phyloP scores from a whole-genome alignment of 176 grass and related monocot species.

The Bonia amplexicaulis region DNA sequence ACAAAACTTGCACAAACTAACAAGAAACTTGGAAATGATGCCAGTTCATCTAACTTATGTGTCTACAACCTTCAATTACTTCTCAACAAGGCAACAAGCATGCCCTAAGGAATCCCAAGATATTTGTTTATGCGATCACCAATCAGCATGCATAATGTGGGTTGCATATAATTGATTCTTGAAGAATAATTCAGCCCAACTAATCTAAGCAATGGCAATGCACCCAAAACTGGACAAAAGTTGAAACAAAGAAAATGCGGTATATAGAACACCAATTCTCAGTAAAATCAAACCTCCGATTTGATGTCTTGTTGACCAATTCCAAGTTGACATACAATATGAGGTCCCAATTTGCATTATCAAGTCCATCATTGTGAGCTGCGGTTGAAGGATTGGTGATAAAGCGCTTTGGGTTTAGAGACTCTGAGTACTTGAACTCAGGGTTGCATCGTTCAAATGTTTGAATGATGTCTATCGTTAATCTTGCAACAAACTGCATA shows the following conservation, averaged over 20 bases:
- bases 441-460: slow-evolving; percentile 67
- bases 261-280: neutral
- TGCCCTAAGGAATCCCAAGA: neutral
- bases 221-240: neutral
- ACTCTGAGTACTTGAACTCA: slow-evolving; percentile 76
- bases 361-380: slow-evolving; percentile 81
- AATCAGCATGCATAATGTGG: neutral
- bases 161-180: neutral
- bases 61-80: neutral
- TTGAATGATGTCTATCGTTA: slow-evolving; percentile 69
- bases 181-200: neutral
- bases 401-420: slow-evolving; percentile 66
- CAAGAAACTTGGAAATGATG: neutral
- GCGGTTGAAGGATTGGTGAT: slow-evolving; percentile 76
- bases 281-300: slow-evolving; percentile 64
- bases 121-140: neutral
- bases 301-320: slow-evolving; percentile 63
- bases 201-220: neutral
- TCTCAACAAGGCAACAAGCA: neutral
- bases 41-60: neutral
- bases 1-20: neutral
- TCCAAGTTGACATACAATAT: slow-evolving; percentile 86
- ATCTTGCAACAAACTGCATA: slow-evolving; percentile 63
- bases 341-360: slow-evolving; percentile 92
- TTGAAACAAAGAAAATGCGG: slow-evolving; percentile 13